phyloP scores from a whole-genome alignment of 805 yeast genomes.

The Cyberlindnera misumaiensis region DNA sequence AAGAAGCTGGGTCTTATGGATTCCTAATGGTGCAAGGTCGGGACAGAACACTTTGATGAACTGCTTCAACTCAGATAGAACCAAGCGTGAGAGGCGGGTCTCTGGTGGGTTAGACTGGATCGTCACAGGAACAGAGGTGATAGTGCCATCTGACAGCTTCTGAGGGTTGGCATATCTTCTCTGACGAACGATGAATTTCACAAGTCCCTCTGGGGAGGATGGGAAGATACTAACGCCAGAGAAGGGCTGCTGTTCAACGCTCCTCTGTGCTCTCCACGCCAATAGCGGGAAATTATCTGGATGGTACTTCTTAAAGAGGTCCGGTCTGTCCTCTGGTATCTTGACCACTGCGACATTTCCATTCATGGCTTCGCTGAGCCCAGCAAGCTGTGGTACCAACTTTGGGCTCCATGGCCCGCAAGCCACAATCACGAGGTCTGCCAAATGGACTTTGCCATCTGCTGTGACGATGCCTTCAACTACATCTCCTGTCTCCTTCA shows the following conservation, averaged over 20 bases:
- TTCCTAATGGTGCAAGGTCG: constrained; percentile 15
- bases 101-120: constrained; percentile 19
- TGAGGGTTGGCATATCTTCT: constrained; percentile 29
- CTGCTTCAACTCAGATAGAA: constrained; percentile 21
- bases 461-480: constrained; percentile 20
- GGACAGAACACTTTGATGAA: constrained; percentile 15
- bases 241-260: constrained; percentile 23
- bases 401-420: constrained; percentile 23
- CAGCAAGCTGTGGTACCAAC: constrained; percentile 22
- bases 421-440: constrained; percentile 15
- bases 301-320: constrained; percentile 28
- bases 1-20: constrained; percentile 23
- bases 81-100: constrained; percentile 20
- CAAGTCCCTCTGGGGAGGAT: constrained; percentile 24
- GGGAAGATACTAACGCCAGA: constrained; percentile 33
- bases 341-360: constrained; percentile 31
- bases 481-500: constrained; percentile 12
- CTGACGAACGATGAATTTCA: constrained; percentile 32
- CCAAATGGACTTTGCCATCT: constrained; percentile 21
- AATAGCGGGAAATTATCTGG: constrained; percentile 27
- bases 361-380: constrained; percentile 30
- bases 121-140: constrained; percentile 28
- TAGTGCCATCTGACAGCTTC: constrained; percentile 14
- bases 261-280: constrained; percentile 29
- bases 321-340: constrained; percentile 30